phyloP scores from a whole-genome alignment of 2,329 filamentous ascomycete genomes.

The Colletotrichum salicis region DNA sequence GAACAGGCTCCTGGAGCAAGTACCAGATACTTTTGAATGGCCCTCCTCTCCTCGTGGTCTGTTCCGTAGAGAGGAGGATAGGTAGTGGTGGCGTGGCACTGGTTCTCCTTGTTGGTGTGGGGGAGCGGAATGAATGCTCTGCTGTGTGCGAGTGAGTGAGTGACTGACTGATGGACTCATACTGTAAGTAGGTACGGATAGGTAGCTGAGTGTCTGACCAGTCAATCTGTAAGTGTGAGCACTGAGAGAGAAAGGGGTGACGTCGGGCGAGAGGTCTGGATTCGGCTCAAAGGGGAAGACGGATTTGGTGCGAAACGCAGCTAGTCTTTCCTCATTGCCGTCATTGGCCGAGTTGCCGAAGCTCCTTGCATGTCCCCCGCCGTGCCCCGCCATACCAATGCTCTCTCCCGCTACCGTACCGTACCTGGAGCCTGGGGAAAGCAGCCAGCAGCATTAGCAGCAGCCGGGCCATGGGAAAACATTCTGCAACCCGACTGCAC shows the following conservation, averaged over 20 bases:
- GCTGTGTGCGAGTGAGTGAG: background rate
- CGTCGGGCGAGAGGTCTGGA: constrained; percentile 27
- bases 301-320: constrained; percentile 32
- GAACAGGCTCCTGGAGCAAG: constrained; percentile 15
- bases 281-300: constrained; percentile 52
- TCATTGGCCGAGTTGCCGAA: constrained; percentile 61
- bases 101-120: background rate
- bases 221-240: background rate
- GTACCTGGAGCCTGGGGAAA: background rate
- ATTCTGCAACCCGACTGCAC: constrained; percentile 13
- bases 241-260: constrained; percentile 25
- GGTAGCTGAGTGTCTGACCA: background rate
- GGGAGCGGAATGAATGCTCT: constrained; percentile 18
- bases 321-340: constrained; percentile 42
- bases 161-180: background rate
- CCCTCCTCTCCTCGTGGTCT: constrained; percentile 5
- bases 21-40: constrained; percentile 19
- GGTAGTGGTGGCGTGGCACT: no score
- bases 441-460: background rate
- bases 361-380: constrained; percentile 35
- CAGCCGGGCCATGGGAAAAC: constrained; percentile 20
- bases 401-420: constrained; percentile 2
- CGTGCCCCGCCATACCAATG: constrained; percentile 28
- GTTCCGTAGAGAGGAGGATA: background rate
- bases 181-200: background rate